Evolutionary conservation across 768 basidiomycete species (phyloP), one percentile per base, ranked within the genome.

Genomic region (Cyathus striatus): DNA sequence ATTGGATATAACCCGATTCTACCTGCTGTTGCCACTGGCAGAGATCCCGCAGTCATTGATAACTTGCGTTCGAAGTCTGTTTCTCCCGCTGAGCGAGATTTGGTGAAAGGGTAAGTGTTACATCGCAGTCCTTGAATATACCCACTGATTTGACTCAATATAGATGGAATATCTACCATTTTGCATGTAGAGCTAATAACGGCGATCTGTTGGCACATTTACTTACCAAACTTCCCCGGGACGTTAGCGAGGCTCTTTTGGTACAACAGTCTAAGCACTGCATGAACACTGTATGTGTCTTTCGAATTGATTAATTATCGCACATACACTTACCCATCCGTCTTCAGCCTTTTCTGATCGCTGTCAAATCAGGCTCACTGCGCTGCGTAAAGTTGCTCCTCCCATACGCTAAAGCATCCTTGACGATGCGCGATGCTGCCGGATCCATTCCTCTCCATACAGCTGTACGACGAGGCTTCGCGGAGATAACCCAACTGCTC

Each of bases 151-250:
- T 21, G 17, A 3, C 39, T 33, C 38, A 26, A 6, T 9, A n/a
- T 44, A 83, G 79, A 4, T 76, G 66, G 66, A 83, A 83, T 50
- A 69, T 81, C 17, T 75, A 70, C 46, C 81, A 83, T 55, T 57
- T 69, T 13, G 53, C 75, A 24, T 72, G 68, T 50, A 27, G 50
- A 0, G 38, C 42, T 0, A 59, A 58, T 32, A 36, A 62, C 7
- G 44, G 49, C 4, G 54, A 62, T 2, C 45, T 69, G 16, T 51
- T 81, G 12, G 55, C 68, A 22, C 65, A 76, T 50, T 51, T 79
- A 2, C 53, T 80, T 4, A 53, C 67, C 10, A 75, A 73, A 45
- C 64, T 83, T 3, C 76, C 80, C n/a, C 56, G 57, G 16, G 74
- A 80, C 23, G 61, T 72, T 12, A 70, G 60, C 25, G 66, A 72